Evolutionary conservation across 2,329 filamentous ascomycete species (phyloP).

Genomic region (Fusarium nematophilum): DNA sequence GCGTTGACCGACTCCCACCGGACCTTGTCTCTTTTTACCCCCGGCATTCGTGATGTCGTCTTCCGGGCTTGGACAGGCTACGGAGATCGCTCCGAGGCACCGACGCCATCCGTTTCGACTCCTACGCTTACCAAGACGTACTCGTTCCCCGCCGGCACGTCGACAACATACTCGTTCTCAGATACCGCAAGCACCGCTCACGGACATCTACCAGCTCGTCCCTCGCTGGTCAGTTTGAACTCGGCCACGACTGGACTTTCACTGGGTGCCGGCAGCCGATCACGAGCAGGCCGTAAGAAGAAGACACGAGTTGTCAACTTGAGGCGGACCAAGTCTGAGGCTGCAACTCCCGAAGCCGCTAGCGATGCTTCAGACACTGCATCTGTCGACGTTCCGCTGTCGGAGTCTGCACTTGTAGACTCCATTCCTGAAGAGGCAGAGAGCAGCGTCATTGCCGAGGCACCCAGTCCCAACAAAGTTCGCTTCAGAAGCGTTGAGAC

Average conservation of each 20-base stretch:
- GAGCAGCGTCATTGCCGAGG: conserved; percentile 50
- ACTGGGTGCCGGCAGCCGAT: conserved; percentile 70
- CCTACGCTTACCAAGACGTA: conserved; percentile 71
- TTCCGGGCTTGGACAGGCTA: conserved; percentile 92
- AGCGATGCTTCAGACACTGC: conserved; percentile 63
- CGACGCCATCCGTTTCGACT: conserved; percentile 59
- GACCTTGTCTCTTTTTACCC: conserved; percentile 91
- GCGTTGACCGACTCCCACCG: conserved; percentile 88
- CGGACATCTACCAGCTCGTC: conserved; percentile 74
- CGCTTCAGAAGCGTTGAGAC: conserved; percentile 51
- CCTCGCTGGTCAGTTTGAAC: conserved; percentile 71
- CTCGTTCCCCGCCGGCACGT: conserved; percentile 67
- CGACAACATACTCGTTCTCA: conserved; percentile 79
- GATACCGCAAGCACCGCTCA: conserved; percentile 73
- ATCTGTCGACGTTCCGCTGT: conserved; percentile 69
- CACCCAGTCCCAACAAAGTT: conserved; percentile 51
- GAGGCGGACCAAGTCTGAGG: conserved; percentile 69
- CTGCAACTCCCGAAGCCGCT: conserved; percentile 63
- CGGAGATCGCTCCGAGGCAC: conserved; percentile 73
- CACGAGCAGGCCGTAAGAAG: conserved; percentile 76
- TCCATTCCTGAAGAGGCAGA: conserved; percentile 71
- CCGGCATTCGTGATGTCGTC: conserved; percentile 88
- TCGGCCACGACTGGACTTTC: conserved; percentile 72
- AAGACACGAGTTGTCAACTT: conserved; percentile 88
- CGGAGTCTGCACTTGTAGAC: conserved; percentile 67